Base-by-base conservation (phyloP, 192 early-diverging fungal genomes). In the Coemansia biformis region DNA sequence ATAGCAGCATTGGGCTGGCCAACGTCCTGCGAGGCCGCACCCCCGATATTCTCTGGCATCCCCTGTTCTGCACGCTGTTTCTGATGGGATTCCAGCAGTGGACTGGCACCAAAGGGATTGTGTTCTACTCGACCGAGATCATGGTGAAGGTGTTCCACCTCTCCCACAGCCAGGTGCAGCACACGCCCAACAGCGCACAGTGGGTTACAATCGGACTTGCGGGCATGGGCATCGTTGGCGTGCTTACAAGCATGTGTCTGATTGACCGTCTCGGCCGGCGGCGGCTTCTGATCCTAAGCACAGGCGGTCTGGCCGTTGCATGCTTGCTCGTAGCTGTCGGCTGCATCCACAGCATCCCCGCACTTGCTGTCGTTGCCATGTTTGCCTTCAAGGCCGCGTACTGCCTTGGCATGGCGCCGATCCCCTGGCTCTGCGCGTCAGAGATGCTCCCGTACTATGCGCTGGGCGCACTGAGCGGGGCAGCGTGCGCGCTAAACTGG, bases 71-170 rank as follows among this genome's bases (percentile, higher is more conserved):
- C 29, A 80, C 83, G 13, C 45, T 90, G 48, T 67, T 79, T 3
- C 43, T 90, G 21, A 86, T 89, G 63, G 66, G 83, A 0, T 62
- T 78, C 38, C 91, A 93, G 68, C 91, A 93, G 56, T 79, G 90
- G 49, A 81, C 80, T 17, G 91, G 88, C 28, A 80, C 90, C 51
- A 90, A 89, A 51, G 88, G 84, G 13, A 75, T 90, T 17, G 82
- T 89, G 41, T 89, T 85, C 64, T 93, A 91, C 55, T 85, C 81
- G 11, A 87, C 91, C 4, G 83, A 81, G 3, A 88, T 91, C 16
- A 80, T 91, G 53, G 59, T 66, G 5, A 57, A 77, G 9, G 70
- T 73, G 0, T 82, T 85, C 41, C 47, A 67, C 6, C 46, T 78
- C 15, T 63, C 59, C 29, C 70, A 71, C 11, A 53, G 14, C 38